Percentiles rank a stretch among this genome's conserved stretches.
Evolutionary conservation across 2,329 filamentous ascomycete species (phyloP).

Genomic region (Cercospora sp.): DNA sequence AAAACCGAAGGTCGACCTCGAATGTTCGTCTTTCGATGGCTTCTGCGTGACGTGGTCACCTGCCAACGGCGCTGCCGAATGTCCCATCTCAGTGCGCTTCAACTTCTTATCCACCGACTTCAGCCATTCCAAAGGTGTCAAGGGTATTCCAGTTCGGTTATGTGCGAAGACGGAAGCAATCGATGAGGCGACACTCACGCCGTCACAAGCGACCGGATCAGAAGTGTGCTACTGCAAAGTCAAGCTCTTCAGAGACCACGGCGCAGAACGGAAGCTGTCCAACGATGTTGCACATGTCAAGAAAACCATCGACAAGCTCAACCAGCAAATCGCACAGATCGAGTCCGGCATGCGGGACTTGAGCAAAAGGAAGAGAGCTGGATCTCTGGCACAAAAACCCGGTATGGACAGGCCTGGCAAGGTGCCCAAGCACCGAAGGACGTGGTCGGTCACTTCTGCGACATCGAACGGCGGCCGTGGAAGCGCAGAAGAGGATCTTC

Average conservation of each 20-base stretch:
- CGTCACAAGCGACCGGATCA: slow-evolving; percentile 39
- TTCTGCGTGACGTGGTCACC: slow-evolving; percentile 80
- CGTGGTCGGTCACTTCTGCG: slow-evolving; percentile 88
- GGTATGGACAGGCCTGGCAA: slow-evolving; percentile 69
- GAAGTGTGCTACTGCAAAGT: slow-evolving; percentile 96
- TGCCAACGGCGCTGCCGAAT: slow-evolving; percentile 73
- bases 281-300: slow-evolving; percentile 95
- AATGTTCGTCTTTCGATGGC: slow-evolving; percentile 79
- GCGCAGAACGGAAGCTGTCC: slow-evolving; percentile 88
- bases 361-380: slow-evolving; percentile 62
- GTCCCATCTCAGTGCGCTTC: slow-evolving; percentile 87
- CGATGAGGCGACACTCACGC: slow-evolving; percentile 30
- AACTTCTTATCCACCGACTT: slow-evolving; percentile 99
- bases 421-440: slow-evolving; percentile 84
- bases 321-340: slow-evolving; percentile 83
- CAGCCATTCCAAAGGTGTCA: slow-evolving; percentile 97
- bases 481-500: slow-evolving; percentile 66
- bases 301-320: slow-evolving; percentile 93
- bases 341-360: slow-evolving; percentile 61
- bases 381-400: slow-evolving; percentile 50
- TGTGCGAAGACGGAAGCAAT: slow-evolving; percentile 84
- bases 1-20: slow-evolving; percentile 51
- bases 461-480: slow-evolving; percentile 46
- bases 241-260: slow-evolving; percentile 94
- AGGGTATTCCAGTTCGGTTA: slow-evolving; percentile 89